Conservation (phyloP, 1,284 basidiomycete species). For the Sphaerobolus stellatus region DNA sequence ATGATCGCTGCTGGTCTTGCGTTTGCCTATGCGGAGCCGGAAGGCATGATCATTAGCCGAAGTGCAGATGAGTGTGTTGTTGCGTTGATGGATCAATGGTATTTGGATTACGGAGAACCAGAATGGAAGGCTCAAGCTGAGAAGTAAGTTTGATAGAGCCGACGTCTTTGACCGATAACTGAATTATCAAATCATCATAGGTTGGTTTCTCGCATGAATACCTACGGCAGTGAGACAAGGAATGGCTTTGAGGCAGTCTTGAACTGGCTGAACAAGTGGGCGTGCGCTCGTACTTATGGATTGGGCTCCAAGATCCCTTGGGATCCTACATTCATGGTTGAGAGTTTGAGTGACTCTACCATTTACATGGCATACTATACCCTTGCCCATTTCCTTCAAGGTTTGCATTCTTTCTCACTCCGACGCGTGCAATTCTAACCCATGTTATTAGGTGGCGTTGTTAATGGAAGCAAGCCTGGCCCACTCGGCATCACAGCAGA, state of each 20-base stretch:
- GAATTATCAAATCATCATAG: conserved; percentile 37
- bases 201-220: conserved; percentile 84
- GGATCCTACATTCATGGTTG: conserved; percentile 96
- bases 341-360: conserved; percentile 96
- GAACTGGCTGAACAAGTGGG: conserved; percentile 98
- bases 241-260: conserved; percentile 91
- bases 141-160: conserved; percentile 71
- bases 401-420: conserved; percentile 37
- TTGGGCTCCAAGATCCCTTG: conserved; percentile 96
- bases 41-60: conserved; percentile 87
- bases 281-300: conserved; percentile 95
- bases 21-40: conserved; percentile 94
- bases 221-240: conserved; percentile 86
- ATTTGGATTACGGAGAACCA: conserved; percentile 95
- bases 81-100: conserved; percentile 99
- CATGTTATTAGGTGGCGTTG: conserved; percentile 51
- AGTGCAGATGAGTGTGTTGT: conserved; percentile 97
- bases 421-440: conserved; percentile 16
- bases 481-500: conserved; percentile 84
- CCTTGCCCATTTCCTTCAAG: conserved; percentile 85
- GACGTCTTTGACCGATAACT: conserved; percentile 6
- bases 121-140: conserved; percentile 86
- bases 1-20: conserved; percentile 82
- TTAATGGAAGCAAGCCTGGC: conserved; percentile 80
- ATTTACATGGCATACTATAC: conserved; percentile 99